phyloP scores from a whole-genome alignment of 768 basidiomycete genomes.

The Mycena leptocephala region DNA sequence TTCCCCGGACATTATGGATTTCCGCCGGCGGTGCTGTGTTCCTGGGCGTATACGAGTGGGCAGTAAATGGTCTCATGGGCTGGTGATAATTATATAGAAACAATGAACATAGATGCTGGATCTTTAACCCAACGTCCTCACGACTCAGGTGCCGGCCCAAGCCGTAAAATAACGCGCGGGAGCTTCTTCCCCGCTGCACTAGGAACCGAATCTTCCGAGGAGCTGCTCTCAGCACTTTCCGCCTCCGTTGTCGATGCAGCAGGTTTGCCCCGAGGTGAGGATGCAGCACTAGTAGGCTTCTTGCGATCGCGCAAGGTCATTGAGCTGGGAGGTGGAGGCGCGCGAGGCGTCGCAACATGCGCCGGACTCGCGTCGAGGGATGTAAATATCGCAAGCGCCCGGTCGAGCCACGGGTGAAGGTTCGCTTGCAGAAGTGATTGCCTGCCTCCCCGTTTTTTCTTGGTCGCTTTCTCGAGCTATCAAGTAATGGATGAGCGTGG shows the following conservation, averaged over 20 bases:
- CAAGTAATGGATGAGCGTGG: neutral
- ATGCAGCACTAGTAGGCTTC: constrained; percentile 45
- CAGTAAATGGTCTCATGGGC: constrained; percentile 66
- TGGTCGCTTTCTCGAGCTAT: constrained; percentile 78
- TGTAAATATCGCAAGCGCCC: constrained; percentile 65
- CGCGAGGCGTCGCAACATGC: constrained; percentile 36
- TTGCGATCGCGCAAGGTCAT: constrained; percentile 70
- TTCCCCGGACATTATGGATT: constrained; percentile 97
- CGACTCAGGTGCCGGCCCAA: constrained; percentile 45
- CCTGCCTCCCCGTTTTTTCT: constrained; percentile 69
- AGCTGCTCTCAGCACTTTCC: constrained; percentile 12
- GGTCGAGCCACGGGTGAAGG: constrained; percentile 72
- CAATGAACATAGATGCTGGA: neutral
- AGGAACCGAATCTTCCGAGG: constrained; percentile 12
- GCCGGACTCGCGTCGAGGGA: constrained; percentile 56
- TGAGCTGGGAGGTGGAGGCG: constrained; percentile 53
- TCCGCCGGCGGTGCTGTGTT: constrained; percentile 97
- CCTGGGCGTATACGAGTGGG: constrained; percentile 96
- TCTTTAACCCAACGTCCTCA: neutral
- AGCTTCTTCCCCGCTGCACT: constrained; percentile 41
- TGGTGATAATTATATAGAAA: constrained; percentile 22
- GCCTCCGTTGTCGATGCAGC: neutral
- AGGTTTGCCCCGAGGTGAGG: constrained; percentile 33
- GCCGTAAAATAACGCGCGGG: constrained; percentile 51
- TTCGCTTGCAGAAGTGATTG: constrained; percentile 53